Evolutionary conservation across 371 early-diverging fungal genomes (phyloP), one percentile per base, ranked within the genome.

Genomic region (Mortierella sp.): DNA sequence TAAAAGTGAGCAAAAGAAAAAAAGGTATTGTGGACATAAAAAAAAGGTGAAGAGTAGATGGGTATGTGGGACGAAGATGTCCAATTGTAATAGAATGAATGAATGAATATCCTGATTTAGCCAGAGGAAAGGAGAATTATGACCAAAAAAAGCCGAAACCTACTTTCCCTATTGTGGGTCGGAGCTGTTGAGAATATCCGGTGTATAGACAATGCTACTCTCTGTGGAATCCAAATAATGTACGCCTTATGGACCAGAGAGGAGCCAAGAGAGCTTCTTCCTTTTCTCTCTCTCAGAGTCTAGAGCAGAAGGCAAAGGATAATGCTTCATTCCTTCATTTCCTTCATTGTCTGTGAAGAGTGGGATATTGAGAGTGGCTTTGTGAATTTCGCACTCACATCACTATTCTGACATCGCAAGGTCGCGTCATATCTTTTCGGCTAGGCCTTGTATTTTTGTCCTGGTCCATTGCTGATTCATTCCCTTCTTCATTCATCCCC

Each of bases 101-200:
- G 47, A 51, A 23, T 51, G 51, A 40, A 40, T 51, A 51, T 51
- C 12, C 45, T 17, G n/a, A n/a, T 45, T 8, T n/a, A 8, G 15
- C 45, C 58, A 35, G 37, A 59, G 17, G 40, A 59, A 37, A 22
- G 61, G 2, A 34, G 61, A 34, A 60, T 37, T 22, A 13, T 13
- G 28, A 43, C 26, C 12, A 28, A 12, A 12, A 23, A 23, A 60
- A 60, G 28, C 26, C 42, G 42, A 28, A 43, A 40, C 61, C 43
- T 60, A 23, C 43, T 40, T 60, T 60, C 22, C 7, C 42, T 23
- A 15, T 10, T 29, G 7, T 12, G 53, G 53, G 8, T 53, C 13
- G 13, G 53, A 28, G 53, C 12, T 53, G 53, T 28, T 53, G 26
- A 53, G 53, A 53, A 53, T 53, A 53, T 53, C 53, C 53, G 53